Conservation (phyloP, 805 yeast species). For the Blastobotrys attinorum region DNA sequence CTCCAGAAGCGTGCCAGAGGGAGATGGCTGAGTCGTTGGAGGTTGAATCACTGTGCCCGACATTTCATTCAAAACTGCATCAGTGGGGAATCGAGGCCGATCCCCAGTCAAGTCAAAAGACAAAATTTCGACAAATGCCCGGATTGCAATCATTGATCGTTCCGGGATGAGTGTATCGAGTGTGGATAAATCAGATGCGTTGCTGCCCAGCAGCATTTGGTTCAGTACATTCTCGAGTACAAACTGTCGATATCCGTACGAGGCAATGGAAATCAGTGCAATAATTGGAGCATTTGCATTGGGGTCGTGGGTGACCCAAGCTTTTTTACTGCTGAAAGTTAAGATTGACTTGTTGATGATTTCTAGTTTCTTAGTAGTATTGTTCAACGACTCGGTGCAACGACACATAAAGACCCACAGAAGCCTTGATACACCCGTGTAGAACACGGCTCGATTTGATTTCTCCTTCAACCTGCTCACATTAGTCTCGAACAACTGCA, state of each 20-base stretch:
- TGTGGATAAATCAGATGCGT: constrained; percentile 24
- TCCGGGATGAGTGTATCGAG: constrained; percentile 65
- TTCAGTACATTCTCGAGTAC: constrained; percentile 69
- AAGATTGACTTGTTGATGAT: constrained; percentile 50
- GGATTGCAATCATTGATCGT: constrained; percentile 57
- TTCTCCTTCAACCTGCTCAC: constrained; percentile 55
- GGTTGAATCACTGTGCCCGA: constrained; percentile 3
- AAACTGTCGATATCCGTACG: constrained; percentile 70
- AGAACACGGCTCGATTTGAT: constrained; percentile 44
- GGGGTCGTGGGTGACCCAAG: constrained; percentile 66
- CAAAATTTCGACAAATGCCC: constrained; percentile 64
- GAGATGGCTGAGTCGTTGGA: constrained; percentile 12
- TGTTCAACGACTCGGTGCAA: constrained; percentile 80
- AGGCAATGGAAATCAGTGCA: constrained; percentile 68
- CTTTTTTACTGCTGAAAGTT: constrained; percentile 25
- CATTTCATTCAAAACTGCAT: constrained; percentile 31
- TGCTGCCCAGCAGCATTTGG: constrained; percentile 42
- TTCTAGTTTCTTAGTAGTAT: constrained; percentile 74
- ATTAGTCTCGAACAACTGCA: constrained; percentile 53
- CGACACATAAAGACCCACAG: constrained; percentile 87
- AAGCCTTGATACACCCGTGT: constrained; percentile 62
- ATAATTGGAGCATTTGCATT: constrained; percentile 57
- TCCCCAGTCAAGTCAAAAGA: constrained; percentile 50
- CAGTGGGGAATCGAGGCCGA: constrained; percentile 69
- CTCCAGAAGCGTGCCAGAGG: constrained; percentile 19